Conservation (phyloP, 768 basidiomycete species). For the Mycena sanguinolenta region DNA sequence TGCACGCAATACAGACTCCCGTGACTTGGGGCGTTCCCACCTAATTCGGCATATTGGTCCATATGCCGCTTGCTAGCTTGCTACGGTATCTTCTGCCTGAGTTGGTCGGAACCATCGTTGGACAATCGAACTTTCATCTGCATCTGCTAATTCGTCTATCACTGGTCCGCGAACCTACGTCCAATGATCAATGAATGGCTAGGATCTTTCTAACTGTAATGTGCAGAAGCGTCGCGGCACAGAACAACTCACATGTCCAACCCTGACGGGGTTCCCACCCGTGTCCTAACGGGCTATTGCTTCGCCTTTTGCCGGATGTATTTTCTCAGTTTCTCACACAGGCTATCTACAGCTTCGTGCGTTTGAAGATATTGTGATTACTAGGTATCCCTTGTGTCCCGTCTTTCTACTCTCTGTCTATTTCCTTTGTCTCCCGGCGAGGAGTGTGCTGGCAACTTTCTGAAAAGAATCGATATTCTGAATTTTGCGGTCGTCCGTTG, state of each 20-base stretch:
- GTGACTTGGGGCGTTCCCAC: slow-evolving; percentile 2
- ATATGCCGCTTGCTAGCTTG: neutral
- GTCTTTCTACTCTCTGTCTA: too few relatives aligned
- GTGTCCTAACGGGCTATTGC: neutral
- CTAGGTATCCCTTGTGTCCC: too few relatives aligned
- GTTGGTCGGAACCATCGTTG: too few relatives aligned
- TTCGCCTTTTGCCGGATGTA: neutral
- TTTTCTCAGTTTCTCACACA: neutral
- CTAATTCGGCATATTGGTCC: slow-evolving; percentile 19
- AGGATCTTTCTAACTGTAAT: too few relatives aligned
- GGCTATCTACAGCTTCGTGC: neutral
- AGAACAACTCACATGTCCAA: neutral
- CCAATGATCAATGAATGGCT: neutral
- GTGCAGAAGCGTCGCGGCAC: neutral
- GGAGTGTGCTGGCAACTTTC: too few relatives aligned
- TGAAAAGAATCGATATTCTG: too few relatives aligned
- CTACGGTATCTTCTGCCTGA: neutral
- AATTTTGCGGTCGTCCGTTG: too few relatives aligned
- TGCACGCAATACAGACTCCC: neutral
- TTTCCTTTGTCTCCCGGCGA: too few relatives aligned
- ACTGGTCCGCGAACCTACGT: slow-evolving; percentile 14
- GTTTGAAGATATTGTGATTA: neutral
- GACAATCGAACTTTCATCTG: neutral
- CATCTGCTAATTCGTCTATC: too few relatives aligned
- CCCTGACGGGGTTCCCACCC: neutral